Percentiles rank a stretch among this genome's conserved stretches.
These are phyloP conservation scores for Thermomyces lanuginosus DNA, from an alignment of 2,329 filamentous ascomycete species.

Conservation along the genomic window DNA sequence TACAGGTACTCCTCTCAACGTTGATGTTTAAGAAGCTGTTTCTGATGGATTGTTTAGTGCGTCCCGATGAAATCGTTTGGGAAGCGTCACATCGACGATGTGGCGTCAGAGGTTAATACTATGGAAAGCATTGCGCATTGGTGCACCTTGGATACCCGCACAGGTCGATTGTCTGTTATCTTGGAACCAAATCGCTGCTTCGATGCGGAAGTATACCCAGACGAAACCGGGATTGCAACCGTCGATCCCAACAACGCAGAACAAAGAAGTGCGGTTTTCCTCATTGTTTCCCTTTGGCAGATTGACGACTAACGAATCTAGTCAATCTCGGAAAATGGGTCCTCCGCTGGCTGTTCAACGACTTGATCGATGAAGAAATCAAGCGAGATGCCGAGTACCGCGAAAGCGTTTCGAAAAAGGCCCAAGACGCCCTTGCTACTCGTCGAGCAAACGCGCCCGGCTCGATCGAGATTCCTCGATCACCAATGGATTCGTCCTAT, in stretches of 20 bases:
- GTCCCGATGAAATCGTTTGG: conserved; percentile 81
- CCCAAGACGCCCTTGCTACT: conserved; percentile 35
- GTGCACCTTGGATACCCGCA: conserved; percentile 90
- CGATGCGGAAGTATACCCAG: conserved; percentile 91
- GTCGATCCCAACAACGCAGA: conserved; percentile 76
- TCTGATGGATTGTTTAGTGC: conserved; percentile 52
- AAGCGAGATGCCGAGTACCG: conserved; percentile 60
- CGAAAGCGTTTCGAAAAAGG: conserved; percentile 47
- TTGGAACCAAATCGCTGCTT: conserved; percentile 93
- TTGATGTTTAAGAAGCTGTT: no score
- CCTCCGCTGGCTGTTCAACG: conserved; percentile 75
- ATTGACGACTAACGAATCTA: conserved; percentile 20
- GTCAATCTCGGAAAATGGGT: conserved; percentile 97
- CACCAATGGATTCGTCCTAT: conserved; percentile 1
- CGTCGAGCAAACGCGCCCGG: conserved; percentile 5
- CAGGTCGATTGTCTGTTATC: conserved; percentile 76
- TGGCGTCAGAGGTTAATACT: conserved; percentile 73
- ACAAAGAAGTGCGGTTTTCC: conserved; percentile 56
- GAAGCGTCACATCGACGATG: conserved; percentile 83
- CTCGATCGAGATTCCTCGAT: conserved; percentile 7
- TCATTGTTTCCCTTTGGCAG: neutral
- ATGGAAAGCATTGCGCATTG: conserved; percentile 81
- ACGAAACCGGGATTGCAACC: conserved; percentile 62
- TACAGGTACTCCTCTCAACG: conserved; percentile 54
- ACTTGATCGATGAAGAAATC: conserved; percentile 80